Evolutionary conservation across 2,329 filamentous ascomycete species (phyloP).

Genomic region (Blumeria hordei): DNA sequence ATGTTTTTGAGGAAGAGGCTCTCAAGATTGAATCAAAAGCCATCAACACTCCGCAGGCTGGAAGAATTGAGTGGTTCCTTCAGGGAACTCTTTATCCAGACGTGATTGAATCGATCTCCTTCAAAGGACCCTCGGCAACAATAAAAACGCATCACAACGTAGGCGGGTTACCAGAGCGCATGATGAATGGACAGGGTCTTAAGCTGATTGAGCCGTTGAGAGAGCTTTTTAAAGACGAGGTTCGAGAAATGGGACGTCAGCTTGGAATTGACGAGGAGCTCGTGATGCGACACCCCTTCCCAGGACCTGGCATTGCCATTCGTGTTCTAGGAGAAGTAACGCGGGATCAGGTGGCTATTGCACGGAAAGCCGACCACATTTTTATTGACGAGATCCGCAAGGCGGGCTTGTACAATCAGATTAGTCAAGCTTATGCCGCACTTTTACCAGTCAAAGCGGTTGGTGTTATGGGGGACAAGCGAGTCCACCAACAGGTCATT

Average conservation of each 20-base stretch:
- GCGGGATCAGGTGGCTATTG: conserved; percentile 53
- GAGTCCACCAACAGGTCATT: conserved; percentile 38
- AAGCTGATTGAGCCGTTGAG: conserved; percentile 59
- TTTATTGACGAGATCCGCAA: conserved; percentile 54
- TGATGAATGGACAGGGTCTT: conserved; percentile 25
- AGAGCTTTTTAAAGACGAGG: conserved; percentile 69
- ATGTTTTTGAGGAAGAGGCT: conserved; percentile 63
- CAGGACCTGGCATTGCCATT: conserved; percentile 45
- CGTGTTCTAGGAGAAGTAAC: conserved; percentile 65
- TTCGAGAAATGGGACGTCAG: conserved; percentile 41
- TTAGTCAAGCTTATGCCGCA: conserved; percentile 46
- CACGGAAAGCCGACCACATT: conserved; percentile 51
- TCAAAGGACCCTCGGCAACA: conserved; percentile 45
- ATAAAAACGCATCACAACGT: conserved; percentile 55
- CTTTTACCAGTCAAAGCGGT: conserved; percentile 40
- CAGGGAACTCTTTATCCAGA: conserved; percentile 55
- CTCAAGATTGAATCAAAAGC: conserved; percentile 49
- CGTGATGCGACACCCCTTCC: conserved; percentile 58
- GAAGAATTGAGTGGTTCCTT: conserved; percentile 63
- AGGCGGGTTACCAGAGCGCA: conserved; percentile 36
- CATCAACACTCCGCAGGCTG: conserved; percentile 38
- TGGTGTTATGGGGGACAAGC: conserved; percentile 43
- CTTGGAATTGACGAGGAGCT: conserved; percentile 51
- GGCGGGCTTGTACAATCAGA: conserved; percentile 49
- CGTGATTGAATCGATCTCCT: conserved; percentile 35